These are phyloP conservation scores for Podospora bellae-mahoneyi DNA, from an alignment of 495 filamentous ascomycete genomes.

Conservation along the genomic window DNA sequence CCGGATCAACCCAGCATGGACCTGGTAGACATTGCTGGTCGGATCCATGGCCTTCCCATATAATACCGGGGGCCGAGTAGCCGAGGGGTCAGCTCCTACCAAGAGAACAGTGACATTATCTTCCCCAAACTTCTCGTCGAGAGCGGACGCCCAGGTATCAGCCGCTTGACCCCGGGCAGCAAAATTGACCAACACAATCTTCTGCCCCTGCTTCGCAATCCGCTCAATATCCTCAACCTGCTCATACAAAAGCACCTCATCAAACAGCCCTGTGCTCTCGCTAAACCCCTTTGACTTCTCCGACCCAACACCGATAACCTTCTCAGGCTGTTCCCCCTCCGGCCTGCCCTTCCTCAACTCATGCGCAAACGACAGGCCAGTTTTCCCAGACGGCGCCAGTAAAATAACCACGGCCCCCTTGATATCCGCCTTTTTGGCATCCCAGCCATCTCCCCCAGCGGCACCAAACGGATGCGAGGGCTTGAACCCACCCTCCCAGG, in stretches of 20 bases:
- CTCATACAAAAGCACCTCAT: slow-evolving; percentile 34
- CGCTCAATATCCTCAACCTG: slow-evolving; percentile 24
- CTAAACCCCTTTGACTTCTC: slow-evolving; percentile 32
- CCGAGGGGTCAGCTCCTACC: slow-evolving; percentile 33
- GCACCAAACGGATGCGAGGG: slow-evolving; percentile 37
- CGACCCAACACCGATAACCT: slow-evolving; percentile 40
- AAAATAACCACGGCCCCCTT: slow-evolving; percentile 39
- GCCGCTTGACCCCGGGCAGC: slow-evolving; percentile 44
- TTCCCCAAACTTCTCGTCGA: slow-evolving; percentile 29
- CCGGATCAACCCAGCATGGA: slow-evolving; percentile 45
- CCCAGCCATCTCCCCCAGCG: slow-evolving; percentile 37
- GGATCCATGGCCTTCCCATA: slow-evolving; percentile 9
- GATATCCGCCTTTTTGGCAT: slow-evolving; percentile 45
- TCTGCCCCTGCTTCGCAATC: slow-evolving; percentile 27
- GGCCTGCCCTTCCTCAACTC: slow-evolving; percentile 30
- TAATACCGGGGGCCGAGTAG: slow-evolving; percentile 32
- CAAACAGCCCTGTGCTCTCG: slow-evolving; percentile 33
- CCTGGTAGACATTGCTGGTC: slow-evolving; percentile 29
- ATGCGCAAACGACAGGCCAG: slow-evolving; percentile 43
- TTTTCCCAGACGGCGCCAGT: slow-evolving; percentile 51
- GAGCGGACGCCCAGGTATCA: slow-evolving; percentile 33
- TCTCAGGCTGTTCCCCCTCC: slow-evolving; percentile 21
- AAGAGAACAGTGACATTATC: slow-evolving; percentile 30
- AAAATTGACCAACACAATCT: slow-evolving; percentile 53
- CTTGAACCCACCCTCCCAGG: slow-evolving; percentile 23